Base-by-base conservation (phyloP, 1,284 basidiomycete species). In the Vanrija humicola region DNA sequence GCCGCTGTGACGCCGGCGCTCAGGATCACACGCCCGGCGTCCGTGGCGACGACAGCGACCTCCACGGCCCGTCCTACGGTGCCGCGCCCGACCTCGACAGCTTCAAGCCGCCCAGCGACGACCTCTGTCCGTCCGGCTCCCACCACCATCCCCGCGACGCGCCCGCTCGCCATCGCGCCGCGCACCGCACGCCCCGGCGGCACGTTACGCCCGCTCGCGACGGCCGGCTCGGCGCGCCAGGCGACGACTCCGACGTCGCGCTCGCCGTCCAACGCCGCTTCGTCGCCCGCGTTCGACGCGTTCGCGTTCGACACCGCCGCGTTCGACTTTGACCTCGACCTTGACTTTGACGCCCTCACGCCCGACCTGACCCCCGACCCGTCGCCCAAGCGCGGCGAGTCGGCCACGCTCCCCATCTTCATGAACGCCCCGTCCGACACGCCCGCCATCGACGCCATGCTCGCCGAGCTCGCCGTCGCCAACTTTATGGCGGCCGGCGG, bases 271-370 rank as follows among this genome's bases (percentile, higher is more conserved):
- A 34, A 42, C n/a, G 26, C 5, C 21, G 2, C 39, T 3, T 50
- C 40, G 18, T 52, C 50, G 12, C 56, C 56, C 5, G 38, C 26
- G 9, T 45, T 26, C n/a, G 43, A 25, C 8, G 38, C 26, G 9
- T 45, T 39, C n/a, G 39, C 12, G 6, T 38, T 53, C 26, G 44
- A 47, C n/a, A 43, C 43, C 26, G 5, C 45, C 38, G 46, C 29
- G 21, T 9, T 46, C 49, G 38, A 57, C 43, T 40, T 54, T 44
- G 43, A 34, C 9, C 52, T 54, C 18, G 50, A 50, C 23, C 48
- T 61, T 15, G 59, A 57, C 44, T 44, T 61, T 38, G 54, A 54
- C 28, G 18, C 47, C 5, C 45, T 52, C 34, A 43, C 38, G 18
- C 50, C 45, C 5, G 44, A 46, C 29, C 38, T 34, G 34, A 34